Conservation (phyloP, 2,329 filamentous ascomycete species). For the Curvularia lunata region DNA sequence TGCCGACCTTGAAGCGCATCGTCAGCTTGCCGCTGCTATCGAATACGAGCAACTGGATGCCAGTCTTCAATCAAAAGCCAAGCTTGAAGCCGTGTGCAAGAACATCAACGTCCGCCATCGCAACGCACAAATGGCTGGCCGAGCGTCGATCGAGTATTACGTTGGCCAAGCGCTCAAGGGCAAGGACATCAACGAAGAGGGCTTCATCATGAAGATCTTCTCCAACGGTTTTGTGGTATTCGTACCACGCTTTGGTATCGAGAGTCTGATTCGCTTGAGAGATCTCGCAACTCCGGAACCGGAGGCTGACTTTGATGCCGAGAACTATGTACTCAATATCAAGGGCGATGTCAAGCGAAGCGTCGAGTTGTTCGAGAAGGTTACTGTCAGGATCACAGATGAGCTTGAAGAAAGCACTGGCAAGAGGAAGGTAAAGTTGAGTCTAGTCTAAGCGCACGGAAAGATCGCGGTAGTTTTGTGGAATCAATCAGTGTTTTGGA, state of each 20-base stretch:
- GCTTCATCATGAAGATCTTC: conserved; percentile 96
- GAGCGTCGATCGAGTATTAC: conserved; percentile 96
- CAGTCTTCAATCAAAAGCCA: conserved; percentile 78
- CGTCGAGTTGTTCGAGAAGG: conserved; percentile 90
- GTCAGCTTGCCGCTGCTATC: conserved; percentile 94
- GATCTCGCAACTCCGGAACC: conserved; percentile 80
- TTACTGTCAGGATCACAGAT: conserved; percentile 86
- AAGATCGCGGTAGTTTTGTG: neutral
- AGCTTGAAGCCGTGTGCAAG: conserved; percentile 91
- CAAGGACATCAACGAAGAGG: conserved; percentile 78
- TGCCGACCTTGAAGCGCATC: conserved; percentile 92
- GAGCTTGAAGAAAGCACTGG: conserved; percentile 95
- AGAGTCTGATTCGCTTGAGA: conserved; percentile 83
- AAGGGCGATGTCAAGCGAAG: conserved; percentile 61
- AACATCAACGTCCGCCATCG: conserved; percentile 98
- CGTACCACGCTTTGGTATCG: conserved; percentile 93
- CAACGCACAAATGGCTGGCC: conserved; percentile 93
- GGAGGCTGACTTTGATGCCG: conserved; percentile 81
- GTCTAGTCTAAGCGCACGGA: conserved; percentile 46
- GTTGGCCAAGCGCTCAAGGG: conserved; percentile 94
- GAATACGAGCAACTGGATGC: conserved; percentile 88
- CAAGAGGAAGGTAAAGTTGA: conserved; percentile 87
- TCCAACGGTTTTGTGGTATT: conserved; percentile 97
- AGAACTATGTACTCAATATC: conserved; percentile 77
- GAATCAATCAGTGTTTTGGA: neutral